Conservation (phyloP, 2,329 filamentous ascomycete genomes). For the Trichoderma atrobrunneum region DNA sequence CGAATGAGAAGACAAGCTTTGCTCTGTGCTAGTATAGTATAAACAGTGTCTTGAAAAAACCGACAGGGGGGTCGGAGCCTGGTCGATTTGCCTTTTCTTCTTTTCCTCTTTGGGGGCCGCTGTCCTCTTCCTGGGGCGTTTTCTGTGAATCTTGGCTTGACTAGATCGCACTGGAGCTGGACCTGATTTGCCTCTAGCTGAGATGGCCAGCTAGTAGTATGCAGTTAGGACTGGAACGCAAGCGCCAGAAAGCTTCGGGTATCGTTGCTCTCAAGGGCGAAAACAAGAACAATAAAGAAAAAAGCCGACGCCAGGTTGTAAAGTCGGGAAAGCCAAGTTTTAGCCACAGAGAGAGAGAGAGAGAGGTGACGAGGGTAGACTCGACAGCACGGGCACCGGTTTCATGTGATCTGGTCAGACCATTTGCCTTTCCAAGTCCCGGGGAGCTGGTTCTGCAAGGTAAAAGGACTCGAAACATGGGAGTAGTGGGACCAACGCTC, state of each 20-base stretch:
- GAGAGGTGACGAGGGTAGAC: neutral
- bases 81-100: neutral
- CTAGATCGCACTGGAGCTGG: neutral
- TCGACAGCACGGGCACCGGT: neutral
- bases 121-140: neutral
- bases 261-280: neutral
- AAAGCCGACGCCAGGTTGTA: neutral
- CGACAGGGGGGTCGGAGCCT: neutral
- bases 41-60: neutral
- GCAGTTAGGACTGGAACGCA: neutral
- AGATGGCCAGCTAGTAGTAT: neutral
- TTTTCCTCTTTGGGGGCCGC: neutral
- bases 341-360: neutral
- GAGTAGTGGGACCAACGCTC: conserved; percentile 2
- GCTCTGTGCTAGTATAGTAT: neutral
- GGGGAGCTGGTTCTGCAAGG: conserved; percentile 22
- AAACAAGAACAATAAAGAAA: neutral
- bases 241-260: conserved; percentile 1
- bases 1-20: neutral
- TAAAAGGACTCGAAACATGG: neutral
- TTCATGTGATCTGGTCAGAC: neutral
- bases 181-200: neutral
- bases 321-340: neutral
- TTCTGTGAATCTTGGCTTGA: neutral
- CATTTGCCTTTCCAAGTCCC: conserved; percentile 19